Conservation (phyloP, 139 green algal species). For the Chlamydomonas eustigma region DNA sequence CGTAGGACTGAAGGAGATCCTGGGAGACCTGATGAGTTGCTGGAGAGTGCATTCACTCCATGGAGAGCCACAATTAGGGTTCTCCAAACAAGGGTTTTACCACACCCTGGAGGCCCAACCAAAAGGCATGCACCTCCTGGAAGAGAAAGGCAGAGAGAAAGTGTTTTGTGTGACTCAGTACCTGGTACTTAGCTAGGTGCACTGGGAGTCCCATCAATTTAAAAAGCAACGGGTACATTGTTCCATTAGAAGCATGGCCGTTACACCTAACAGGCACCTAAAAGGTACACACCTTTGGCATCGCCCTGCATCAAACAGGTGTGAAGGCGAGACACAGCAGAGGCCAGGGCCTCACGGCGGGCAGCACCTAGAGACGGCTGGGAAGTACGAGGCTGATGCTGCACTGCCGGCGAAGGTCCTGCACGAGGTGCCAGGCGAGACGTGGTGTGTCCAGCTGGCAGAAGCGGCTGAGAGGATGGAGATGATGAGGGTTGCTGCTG, state of each 20-base stretch:
- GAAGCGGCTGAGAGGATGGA: too few relatives aligned
- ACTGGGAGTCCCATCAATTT: too few relatives aligned
- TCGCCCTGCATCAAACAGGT: background rate
- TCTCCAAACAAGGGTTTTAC: conserved; percentile 31
- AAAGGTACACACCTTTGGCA: too few relatives aligned
- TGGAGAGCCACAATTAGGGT: conserved; percentile 11
- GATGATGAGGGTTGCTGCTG: background rate
- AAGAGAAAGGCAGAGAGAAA: background rate
- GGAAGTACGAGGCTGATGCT: background rate
- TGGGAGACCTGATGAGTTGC: background rate
- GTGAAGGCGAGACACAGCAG: background rate
- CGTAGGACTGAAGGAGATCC: conserved; percentile 6
- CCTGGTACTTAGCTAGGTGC: too few relatives aligned
- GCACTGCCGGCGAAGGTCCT: background rate
- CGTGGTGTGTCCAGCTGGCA: background rate
- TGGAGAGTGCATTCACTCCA: background rate
- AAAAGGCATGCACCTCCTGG: conserved; percentile 1
- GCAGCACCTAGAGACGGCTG: conserved; percentile 3
- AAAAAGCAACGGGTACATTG: too few relatives aligned
- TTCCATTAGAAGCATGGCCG: too few relatives aligned
- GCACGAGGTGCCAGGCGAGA: background rate
- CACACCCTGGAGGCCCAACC: conserved; percentile 21
- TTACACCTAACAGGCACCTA: too few relatives aligned
- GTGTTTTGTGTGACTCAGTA: too few relatives aligned
- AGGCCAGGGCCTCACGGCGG: background rate